Conservation (phyloP, 345 rosid genomes). For the Lepidium didymum region DNA sequence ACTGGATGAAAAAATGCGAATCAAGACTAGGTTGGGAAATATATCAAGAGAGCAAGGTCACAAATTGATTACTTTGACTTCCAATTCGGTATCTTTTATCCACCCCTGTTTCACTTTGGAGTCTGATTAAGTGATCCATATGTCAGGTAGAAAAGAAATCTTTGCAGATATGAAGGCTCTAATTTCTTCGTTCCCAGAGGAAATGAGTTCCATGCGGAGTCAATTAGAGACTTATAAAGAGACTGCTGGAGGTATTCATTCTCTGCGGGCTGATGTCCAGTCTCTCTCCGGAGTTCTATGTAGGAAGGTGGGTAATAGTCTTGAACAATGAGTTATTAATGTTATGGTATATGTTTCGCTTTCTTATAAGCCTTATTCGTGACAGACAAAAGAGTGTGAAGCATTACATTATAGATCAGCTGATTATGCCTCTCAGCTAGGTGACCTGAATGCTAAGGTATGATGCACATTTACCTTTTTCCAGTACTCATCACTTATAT, state of each 20-base stretch:
- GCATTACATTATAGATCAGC: slow-evolving; percentile 46
- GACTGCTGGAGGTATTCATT: slow-evolving; percentile 67
- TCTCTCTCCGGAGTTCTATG: slow-evolving; percentile 59
- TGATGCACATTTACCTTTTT: slow-evolving; percentile 14
- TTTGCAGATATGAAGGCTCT: slow-evolving; percentile 78
- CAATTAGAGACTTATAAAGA: slow-evolving; percentile 68
- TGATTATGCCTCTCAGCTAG: slow-evolving; percentile 53
- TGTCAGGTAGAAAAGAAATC: slow-evolving; percentile 83
- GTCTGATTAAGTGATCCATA: slow-evolving; percentile 25
- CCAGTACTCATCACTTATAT: slow-evolving; percentile 1
- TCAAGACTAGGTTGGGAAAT: slow-evolving; percentile 60
- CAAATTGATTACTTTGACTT: slow-evolving; percentile 14
- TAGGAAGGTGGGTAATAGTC: slow-evolving; percentile 56
- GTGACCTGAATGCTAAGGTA: slow-evolving; percentile 70
- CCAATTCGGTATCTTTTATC: not conserved
- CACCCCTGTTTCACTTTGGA: slow-evolving; percentile 11
- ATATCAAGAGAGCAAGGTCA: slow-evolving; percentile 72
- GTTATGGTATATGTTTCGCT: slow-evolving; percentile 11
- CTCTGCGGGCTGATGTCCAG: slow-evolving; percentile 73
- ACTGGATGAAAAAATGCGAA: slow-evolving; percentile 46
- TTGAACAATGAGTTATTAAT: not conserved
- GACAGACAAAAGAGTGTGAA: slow-evolving; percentile 68
- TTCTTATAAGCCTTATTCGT: slow-evolving; percentile 14
- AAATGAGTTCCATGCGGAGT: slow-evolving; percentile 78
- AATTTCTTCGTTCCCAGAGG: slow-evolving; percentile 84